A percentile compares a stretch with the other conserved stretches of the same genome.
These are phyloP conservation scores for Fusarium palustre DNA, from an alignment of 2,329 filamentous ascomycete species.

Conservation along the genomic window DNA sequence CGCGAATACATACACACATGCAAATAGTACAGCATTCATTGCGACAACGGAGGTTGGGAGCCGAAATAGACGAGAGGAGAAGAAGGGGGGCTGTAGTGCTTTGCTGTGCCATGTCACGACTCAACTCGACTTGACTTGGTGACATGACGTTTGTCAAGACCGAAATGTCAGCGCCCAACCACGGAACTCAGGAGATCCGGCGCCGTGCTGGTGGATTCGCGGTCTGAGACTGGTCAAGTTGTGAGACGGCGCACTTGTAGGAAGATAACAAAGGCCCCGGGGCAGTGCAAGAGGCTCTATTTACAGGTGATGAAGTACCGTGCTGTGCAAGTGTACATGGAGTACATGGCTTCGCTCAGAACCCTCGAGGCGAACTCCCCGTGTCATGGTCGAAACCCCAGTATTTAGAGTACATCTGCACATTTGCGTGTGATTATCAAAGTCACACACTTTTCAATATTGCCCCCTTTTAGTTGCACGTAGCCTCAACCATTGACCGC, in stretches of 20 bases:
- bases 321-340: not conserved
- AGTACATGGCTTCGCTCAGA: not conserved
- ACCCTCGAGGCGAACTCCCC: conserved; percentile 9
- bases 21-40: not conserved
- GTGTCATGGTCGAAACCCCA: conserved; percentile 3
- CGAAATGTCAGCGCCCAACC: conserved; percentile 27
- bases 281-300: conserved; percentile 17
- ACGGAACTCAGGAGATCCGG: conserved; percentile 33
- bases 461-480: conserved; percentile 22
- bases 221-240: conserved; percentile 24
- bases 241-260: conserved; percentile 11
- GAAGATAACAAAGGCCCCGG: conserved; percentile 1
- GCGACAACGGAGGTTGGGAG: conserved; percentile 17
- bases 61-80: conserved; percentile 19
- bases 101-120: conserved; percentile 32
- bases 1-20: conserved; percentile 1
- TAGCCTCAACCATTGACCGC: conserved; percentile 11
- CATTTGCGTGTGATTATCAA: not conserved
- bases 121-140: conserved; percentile 9
- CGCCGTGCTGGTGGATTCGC: conserved; percentile 28
- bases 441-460: conserved; percentile 3
- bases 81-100: conserved; percentile 2
- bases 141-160: conserved; percentile 36
- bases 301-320: not conserved
- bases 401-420: not conserved